A percentile compares a stretch with the other conserved stretches of the same genome.
phyloP scores from a whole-genome alignment of 306 rosid species.

The Quercus dentata region DNA sequence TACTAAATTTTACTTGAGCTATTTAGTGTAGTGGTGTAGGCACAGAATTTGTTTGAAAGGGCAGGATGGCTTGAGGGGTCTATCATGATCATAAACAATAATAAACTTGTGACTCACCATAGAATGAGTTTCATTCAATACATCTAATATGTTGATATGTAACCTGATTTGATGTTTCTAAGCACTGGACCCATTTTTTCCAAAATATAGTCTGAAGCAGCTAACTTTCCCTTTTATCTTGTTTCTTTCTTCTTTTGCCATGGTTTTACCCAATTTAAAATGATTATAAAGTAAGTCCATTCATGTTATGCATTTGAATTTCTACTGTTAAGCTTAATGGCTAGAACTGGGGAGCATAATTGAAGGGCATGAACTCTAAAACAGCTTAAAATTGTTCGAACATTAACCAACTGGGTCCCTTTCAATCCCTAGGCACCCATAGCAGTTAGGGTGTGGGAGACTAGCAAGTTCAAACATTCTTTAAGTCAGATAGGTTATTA shows the following conservation, averaged over 20 bases:
- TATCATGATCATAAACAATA: neutral
- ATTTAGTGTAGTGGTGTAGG: neutral
- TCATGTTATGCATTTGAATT: neutral
- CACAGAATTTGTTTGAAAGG: neutral
- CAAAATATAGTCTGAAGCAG: neutral
- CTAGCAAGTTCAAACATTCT: neutral
- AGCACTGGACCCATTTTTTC: neutral
- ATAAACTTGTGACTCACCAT: neutral
- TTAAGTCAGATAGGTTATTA: neutral
- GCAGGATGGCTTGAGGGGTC: neutral
- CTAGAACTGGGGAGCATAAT: neutral
- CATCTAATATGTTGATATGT: neutral
- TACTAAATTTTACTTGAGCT: neutral
- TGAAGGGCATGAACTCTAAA: neutral
- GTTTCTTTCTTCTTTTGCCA: neutral
- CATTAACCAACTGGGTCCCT: neutral
- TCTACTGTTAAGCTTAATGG: neutral
- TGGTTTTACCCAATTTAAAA: neutral
- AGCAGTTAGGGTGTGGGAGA: too few relatives aligned
- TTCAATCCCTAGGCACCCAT: neutral
- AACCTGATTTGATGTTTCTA: neutral
- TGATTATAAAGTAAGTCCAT: neutral
- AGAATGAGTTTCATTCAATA: neutral
- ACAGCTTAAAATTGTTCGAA: neutral
- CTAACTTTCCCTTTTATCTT: neutral